Percentiles rank a stretch among this genome's conserved stretches.
These are phyloP conservation scores for Kazachstania africana DNA, from an alignment of 805 yeast genomes.

Conservation along the genomic window DNA sequence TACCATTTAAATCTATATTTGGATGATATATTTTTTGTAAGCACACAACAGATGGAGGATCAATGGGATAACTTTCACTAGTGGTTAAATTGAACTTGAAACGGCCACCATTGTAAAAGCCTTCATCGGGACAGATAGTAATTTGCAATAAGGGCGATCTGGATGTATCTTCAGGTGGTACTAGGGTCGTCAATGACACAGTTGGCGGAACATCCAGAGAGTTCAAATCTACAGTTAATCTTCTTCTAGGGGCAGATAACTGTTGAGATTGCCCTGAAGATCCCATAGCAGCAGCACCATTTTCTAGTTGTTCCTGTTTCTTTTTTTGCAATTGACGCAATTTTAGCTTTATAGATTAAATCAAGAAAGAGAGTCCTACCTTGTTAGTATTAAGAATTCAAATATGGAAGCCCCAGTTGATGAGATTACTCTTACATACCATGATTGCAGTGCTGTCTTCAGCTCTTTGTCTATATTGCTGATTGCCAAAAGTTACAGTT, in stretches of 20 bases:
- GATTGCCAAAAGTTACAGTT: no score
- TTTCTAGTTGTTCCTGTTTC: conserved; percentile 7
- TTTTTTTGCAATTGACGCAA: conserved; percentile 18
- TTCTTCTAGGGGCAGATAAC: conserved; percentile 11
- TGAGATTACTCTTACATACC: no score
- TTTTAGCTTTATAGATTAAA: conserved; percentile 9
- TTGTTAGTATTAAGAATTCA: no score
- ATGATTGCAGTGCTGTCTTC: no score
- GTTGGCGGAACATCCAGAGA: conserved; percentile 18
- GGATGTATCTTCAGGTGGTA: conserved; percentile 3
- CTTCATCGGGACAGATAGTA: conserved; percentile 19
- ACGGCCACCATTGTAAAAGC: conserved; percentile 18
- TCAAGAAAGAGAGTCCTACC: not conserved
- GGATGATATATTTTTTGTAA: conserved; percentile 76
- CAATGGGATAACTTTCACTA: conserved; percentile 74
- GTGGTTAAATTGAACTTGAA: conserved; percentile 55
- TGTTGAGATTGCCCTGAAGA: not conserved
- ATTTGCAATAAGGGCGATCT: conserved; percentile 11
- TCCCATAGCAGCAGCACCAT: not conserved
- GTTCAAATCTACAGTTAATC: conserved; percentile 19
- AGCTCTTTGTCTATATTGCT: no score
- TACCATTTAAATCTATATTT: conserved; percentile 81
- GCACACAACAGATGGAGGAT: conserved; percentile 79
- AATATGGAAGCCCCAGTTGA: no score
- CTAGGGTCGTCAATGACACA: conserved; percentile 5